Evolutionary conservation across 768 basidiomycete species (phyloP), one percentile per base, ranked within the genome.

Genomic region (Cystofilobasidium capitatum): DNA sequence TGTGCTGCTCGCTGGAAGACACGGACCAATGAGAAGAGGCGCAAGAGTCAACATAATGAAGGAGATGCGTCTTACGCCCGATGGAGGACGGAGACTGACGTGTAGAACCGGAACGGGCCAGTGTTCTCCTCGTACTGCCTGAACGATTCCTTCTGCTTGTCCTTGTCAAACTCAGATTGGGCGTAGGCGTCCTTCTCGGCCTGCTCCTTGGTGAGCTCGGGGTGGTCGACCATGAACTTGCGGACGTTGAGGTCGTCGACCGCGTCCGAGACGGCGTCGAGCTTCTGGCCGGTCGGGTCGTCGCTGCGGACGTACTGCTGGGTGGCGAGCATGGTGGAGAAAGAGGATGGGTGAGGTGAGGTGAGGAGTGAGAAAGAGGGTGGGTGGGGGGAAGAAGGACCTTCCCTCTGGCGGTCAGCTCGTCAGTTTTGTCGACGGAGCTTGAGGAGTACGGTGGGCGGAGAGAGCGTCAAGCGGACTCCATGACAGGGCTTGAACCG

Each of bases 1-100:
- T 59, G 70, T 76, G 75, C 62, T 76, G 75, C 64, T 76, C 74
- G n/a, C 55, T 63, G 57, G 37, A 62, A 29, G 40, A 44, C 22
- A 39, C 44, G 12, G 37, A n/a, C 33, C 45, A 66, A 60, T 40
- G 33, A 69, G 51, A 20, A 7, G 31, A 59, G 44, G 40, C 22
- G 8, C 26, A 35, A 31, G 57, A 20, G 39, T 55, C 9, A 57
- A 35, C 22, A 3, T 26, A 13, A 33, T 40, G 16, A 47, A 17
- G 17, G 49, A n/a, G n/a, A n/a, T n/a, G n/a, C n/a, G n/a, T n/a
- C n/a, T n/a, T n/a, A n/a, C n/a, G n/a, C n/a, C n/a, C n/a, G n/a
- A n/a, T n/a, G 31, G n/a, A 33, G 58, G 45, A 44, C 16, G 31
- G 17, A 20, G 54, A 44, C 57, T 29, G 29, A 65, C 57, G 64